A percentile compares a stretch with the other conserved stretches of the same genome.
Evolutionary conservation across 352 stramenopile species (phyloP).

Genomic region (Blastocystis sp.): DNA sequence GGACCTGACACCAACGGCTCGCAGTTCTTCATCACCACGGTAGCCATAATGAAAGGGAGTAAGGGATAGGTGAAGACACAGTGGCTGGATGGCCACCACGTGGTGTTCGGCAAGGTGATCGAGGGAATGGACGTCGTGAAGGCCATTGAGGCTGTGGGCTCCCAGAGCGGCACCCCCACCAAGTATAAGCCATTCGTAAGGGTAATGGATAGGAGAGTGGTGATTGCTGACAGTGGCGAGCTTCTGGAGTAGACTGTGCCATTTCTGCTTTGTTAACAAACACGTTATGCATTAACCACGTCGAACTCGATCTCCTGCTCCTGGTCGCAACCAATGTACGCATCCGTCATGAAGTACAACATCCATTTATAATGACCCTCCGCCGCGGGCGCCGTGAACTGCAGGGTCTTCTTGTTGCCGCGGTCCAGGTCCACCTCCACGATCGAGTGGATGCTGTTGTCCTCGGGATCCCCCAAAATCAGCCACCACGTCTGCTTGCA

Average conservation of each 20-base stretch:
- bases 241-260: conserved; percentile 67
- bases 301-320: conserved; percentile 87
- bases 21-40: conserved; percentile 93
- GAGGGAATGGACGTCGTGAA: conserved; percentile 95
- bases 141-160: conserved; percentile 89
- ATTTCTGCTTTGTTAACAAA: conserved; percentile 11
- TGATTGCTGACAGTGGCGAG: conserved; percentile 87
- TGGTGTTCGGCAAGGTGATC: conserved; percentile 79
- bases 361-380: conserved; percentile 88
- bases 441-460: conserved; percentile 91
- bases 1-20: conserved; percentile 92
- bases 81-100: conserved; percentile 79
- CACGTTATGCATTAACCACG: conserved; percentile 73
- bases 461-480: conserved; percentile 88
- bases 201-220: conserved; percentile 29
- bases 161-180: conserved; percentile 84
- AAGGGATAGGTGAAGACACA: conserved; percentile 77
- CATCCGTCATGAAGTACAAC: conserved; percentile 97
- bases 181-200: conserved; percentile 78
- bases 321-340: conserved; percentile 94
- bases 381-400: conserved; percentile 90
- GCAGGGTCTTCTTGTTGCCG: conserved; percentile 82
- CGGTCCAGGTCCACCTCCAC: conserved; percentile 89
- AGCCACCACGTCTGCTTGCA: conserved; percentile 98
- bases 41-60: conserved; percentile 74